A percentile compares a stretch with the other conserved stretches of the same genome.
phyloP scores from a whole-genome alignment of 139 green algal species.

The Tetradesmus obliquus region DNA sequence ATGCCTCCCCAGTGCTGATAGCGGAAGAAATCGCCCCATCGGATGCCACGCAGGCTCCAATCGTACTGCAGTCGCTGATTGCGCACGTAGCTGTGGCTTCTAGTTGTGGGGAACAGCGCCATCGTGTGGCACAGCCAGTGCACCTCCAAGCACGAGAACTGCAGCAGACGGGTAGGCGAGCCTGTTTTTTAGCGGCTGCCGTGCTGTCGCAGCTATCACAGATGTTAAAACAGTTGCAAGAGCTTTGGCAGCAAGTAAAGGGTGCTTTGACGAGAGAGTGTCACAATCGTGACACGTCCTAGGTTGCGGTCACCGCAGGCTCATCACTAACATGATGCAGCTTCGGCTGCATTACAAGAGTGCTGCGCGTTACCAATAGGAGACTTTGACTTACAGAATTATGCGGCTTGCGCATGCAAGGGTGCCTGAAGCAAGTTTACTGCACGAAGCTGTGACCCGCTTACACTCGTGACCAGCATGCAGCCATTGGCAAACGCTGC shows the following conservation, averaged over 20 bases:
- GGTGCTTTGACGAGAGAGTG: neutral
- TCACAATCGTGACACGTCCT: neutral
- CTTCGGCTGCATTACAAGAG: neutral
- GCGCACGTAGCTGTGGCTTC: neutral
- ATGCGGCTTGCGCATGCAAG: too few species aligned
- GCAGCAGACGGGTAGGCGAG: neutral
- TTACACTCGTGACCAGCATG: neutral
- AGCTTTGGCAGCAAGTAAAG: neutral
- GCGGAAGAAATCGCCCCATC: neutral
- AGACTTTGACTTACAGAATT: too few species aligned
- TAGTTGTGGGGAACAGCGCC: neutral
- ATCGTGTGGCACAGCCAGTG: neutral
- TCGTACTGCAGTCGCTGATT: neutral
- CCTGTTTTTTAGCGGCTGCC: neutral
- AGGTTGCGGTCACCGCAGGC: neutral
- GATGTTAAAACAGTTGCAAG: neutral
- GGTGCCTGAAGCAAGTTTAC: too few species aligned
- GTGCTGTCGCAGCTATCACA: neutral
- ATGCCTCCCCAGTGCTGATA: slow-evolving; percentile 39
- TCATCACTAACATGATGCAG: neutral
- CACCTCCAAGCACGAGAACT: neutral
- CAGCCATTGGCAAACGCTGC: neutral
- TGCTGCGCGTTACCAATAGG: too few species aligned
- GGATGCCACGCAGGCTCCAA: neutral
- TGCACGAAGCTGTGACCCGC: neutral